phyloP scores from a whole-genome alignment of 2,329 filamentous ascomycete genomes.

The Xylaria sp. region DNA sequence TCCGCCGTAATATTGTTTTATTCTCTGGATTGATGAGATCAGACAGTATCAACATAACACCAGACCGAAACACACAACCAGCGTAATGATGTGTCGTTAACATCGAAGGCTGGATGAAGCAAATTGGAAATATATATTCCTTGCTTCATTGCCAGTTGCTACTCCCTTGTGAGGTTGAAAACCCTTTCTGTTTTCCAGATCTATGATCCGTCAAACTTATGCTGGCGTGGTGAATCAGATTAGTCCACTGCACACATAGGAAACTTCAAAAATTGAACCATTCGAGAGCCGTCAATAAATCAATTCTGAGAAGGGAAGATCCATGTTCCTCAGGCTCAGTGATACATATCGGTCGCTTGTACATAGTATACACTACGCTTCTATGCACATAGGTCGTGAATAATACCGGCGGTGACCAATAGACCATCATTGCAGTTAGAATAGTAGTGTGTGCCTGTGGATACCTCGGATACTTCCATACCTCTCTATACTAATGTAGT shows the following conservation, averaged over 20 bases:
- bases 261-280: conserved; percentile 3
- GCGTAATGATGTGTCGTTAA: background rate
- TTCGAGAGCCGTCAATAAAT: conserved; percentile 19
- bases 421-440: conserved; percentile 31
- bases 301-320: conserved; percentile 20
- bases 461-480: conserved; percentile 32
- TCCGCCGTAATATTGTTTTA: background rate
- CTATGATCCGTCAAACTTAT: conserved; percentile 1
- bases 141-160: background rate
- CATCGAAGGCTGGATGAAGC: background rate
- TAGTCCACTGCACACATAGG: background rate
- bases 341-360: background rate
- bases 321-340: conserved; percentile 23
- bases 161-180: background rate
- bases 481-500: background rate
- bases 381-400: conserved; percentile 3
- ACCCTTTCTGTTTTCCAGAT: background rate
- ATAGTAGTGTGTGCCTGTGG: conserved; percentile 30
- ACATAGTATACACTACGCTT: background rate
- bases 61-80: background rate
- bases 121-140: background rate
- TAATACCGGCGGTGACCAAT: conserved; percentile 21
- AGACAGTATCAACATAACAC: background rate
- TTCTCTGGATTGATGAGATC: background rate
- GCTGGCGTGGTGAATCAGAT: conserved; percentile 6